phyloP scores from a whole-genome alignment of 805 yeast genomes.

The Cyberlindnera xylosilytica region DNA sequence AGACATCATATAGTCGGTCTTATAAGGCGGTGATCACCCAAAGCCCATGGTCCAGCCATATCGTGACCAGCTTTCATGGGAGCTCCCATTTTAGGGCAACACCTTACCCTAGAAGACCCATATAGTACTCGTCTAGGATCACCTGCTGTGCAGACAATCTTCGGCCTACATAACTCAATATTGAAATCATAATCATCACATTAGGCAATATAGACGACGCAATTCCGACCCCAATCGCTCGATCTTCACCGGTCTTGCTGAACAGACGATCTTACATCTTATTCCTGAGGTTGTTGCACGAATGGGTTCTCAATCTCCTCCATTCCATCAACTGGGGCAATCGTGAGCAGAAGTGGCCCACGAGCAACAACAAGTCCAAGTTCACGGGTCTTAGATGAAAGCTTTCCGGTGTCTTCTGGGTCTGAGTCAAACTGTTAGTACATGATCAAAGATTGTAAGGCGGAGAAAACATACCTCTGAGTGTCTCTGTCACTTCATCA shows the following conservation, averaged over 20 bases:
- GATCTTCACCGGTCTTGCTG: neutral
- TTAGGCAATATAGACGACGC: too few relatives aligned
- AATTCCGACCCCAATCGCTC: too few relatives aligned
- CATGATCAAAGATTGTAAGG: too few relatives aligned
- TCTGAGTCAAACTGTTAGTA: conserved; percentile 31
- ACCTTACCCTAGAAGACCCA: too few relatives aligned
- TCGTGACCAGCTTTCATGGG: too few relatives aligned
- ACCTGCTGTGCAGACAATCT: too few relatives aligned
- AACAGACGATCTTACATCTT: neutral
- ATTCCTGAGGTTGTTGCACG: conserved; percentile 22
- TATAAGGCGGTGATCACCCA: too few relatives aligned
- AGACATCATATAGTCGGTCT: too few relatives aligned
- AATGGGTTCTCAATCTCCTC: conserved; percentile 73
- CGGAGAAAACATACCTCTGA: conserved; percentile 55
- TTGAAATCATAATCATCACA: neutral
- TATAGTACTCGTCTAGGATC: too few relatives aligned
- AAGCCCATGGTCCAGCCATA: too few relatives aligned
- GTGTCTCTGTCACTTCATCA: conserved; percentile 64
- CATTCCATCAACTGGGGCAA: conserved; percentile 69
- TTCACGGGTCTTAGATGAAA: conserved; percentile 56
- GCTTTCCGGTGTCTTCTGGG: conserved; percentile 55
- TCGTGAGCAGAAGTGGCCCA: conserved; percentile 73
- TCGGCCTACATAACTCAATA: neutral
- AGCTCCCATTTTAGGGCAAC: too few relatives aligned
- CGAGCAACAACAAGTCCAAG: conserved; percentile 82